Conservation (phyloP, 116 monocot species). For the Thalassia testudinum region DNA sequence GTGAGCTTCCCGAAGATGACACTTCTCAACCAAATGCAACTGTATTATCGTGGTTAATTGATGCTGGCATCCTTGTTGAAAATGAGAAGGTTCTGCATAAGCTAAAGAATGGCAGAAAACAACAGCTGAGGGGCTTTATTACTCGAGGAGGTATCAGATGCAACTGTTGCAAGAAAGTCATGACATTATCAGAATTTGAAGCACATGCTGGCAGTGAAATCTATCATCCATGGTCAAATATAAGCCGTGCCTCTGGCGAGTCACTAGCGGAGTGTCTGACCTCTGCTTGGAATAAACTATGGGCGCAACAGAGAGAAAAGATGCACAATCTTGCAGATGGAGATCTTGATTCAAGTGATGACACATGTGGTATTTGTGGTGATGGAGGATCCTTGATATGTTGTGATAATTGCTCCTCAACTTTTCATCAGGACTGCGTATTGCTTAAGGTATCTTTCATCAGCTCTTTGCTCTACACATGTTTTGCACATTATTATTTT, state of each 20-base stretch:
- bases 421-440: constrained; percentile 61
- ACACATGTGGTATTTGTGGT: constrained; percentile 59
- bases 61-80: constrained; percentile 29
- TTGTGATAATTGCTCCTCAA: constrained; percentile 62
- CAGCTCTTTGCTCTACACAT: neutral
- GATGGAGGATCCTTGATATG: constrained; percentile 62
- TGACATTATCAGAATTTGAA: constrained; percentile 26
- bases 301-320: constrained; percentile 16
- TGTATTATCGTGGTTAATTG: constrained; percentile 53
- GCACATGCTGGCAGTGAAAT: constrained; percentile 32
- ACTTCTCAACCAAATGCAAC: constrained; percentile 16
- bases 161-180: constrained; percentile 29
- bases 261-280: constrained; percentile 26
- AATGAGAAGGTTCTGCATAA: constrained; percentile 31
- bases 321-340: constrained; percentile 7
- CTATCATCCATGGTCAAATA: constrained; percentile 33
- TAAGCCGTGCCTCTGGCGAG: constrained; percentile 41
- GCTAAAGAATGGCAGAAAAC: constrained; percentile 9
- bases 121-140: constrained; percentile 11
- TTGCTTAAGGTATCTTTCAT: constrained; percentile 32
- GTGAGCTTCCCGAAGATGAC: constrained; percentile 6
- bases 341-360: constrained; percentile 48
- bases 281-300: constrained; percentile 25
- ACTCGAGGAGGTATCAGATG: constrained; percentile 30
- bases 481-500: no score